A percentile compares a stretch with the other conserved stretches of the same genome.
Evolutionary conservation across 495 filamentous ascomycete genomes (phyloP).

Genomic region (Tuber indicum): DNA sequence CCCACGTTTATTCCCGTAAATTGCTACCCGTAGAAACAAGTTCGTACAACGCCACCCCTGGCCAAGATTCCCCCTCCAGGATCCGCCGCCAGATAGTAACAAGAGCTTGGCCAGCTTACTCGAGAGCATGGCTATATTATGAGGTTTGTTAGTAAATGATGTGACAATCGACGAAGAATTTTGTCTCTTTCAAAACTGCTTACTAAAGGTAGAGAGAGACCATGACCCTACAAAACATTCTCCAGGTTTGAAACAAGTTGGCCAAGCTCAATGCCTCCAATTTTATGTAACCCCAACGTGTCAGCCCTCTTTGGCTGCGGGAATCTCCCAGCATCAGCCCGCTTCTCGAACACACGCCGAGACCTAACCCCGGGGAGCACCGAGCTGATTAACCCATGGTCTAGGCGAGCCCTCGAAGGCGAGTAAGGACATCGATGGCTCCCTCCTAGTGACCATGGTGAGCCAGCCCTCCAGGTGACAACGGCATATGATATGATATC

Average conservation of each 20-base stretch:
- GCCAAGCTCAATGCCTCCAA: constrained; percentile 32
- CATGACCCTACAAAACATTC: constrained; percentile 70
- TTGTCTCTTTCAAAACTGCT: constrained; percentile 45
- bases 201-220: constrained; percentile 56
- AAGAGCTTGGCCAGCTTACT: not conserved
- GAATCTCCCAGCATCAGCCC: constrained; percentile 63
- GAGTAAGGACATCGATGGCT: constrained; percentile 60
- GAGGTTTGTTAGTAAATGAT: not conserved
- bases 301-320: constrained; percentile 44
- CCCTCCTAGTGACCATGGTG: constrained; percentile 68
- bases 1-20: constrained; percentile 66
- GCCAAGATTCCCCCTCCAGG: not conserved
- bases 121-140: constrained; percentile 19
- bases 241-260: constrained; percentile 59
- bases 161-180: not conserved
- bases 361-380: constrained; percentile 81
- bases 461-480: constrained; percentile 72
- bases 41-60: constrained; percentile 6
- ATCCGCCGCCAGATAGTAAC: not conserved
- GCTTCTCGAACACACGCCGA: constrained; percentile 71
- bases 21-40: constrained; percentile 54
- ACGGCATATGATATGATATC: constrained; percentile 53
- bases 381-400: constrained; percentile 62
- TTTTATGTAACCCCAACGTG: constrained; percentile 32
- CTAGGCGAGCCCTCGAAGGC: constrained; percentile 55